Evolutionary conservation across 202 grass and related monocot species (phyloP).

Genomic region (Schoenoplectus triqueter): DNA sequence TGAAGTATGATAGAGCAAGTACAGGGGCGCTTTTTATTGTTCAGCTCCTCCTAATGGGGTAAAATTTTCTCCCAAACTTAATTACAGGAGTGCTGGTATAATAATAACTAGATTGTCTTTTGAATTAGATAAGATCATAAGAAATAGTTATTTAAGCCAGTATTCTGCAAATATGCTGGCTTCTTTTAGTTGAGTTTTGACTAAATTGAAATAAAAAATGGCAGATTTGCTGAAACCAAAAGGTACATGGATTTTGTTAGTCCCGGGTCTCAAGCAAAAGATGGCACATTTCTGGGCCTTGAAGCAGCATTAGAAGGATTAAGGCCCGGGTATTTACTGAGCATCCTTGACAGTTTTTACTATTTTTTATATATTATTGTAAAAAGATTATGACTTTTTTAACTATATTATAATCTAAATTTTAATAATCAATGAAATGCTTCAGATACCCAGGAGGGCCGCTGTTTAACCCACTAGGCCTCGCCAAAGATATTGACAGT

Average conservation of each 20-base stretch:
- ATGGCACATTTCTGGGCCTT: conserved; percentile 84
- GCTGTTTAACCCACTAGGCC: conserved; percentile 77
- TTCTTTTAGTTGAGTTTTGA: not conserved
- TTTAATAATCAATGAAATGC: not conserved
- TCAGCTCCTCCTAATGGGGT: conserved; percentile 97
- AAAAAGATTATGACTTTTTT: not conserved
- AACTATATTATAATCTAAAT: not conserved
- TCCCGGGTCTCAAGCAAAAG: conserved; percentile 83
- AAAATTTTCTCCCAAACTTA: conserved; percentile 42
- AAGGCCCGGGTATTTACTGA: conserved; percentile 64
- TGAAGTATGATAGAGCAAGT: conserved; percentile 65
- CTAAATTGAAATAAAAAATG: not conserved
- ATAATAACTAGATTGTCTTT: not conserved
- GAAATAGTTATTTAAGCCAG: too few relatives aligned
- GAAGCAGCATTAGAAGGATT: conserved; percentile 75
- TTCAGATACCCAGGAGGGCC: conserved; percentile 85
- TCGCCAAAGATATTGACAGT: conserved; percentile 77
- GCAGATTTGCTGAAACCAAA: conserved; percentile 88
- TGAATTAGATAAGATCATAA: not conserved
- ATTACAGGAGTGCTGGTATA: not conserved
- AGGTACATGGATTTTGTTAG: conserved; percentile 81
- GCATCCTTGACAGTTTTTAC: not conserved
- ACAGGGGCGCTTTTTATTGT: conserved; percentile 70
- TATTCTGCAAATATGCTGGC: too few relatives aligned
- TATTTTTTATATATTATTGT: not conserved